Evolutionary conservation across 176 grass and related monocot genomes (phyloP).

Genomic region (Typha latifolia): DNA sequence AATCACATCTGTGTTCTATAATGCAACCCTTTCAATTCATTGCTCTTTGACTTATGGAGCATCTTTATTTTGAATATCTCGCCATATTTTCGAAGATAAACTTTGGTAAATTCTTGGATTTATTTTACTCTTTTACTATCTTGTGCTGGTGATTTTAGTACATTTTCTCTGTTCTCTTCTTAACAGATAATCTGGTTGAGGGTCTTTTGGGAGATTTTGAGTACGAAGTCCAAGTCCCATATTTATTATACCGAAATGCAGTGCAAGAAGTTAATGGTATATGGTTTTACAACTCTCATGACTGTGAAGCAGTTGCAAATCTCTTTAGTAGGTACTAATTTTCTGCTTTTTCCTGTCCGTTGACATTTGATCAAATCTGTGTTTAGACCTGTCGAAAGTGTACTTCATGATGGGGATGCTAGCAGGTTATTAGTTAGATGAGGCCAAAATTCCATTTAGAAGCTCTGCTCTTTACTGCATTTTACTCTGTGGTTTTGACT

Average conservation of each 20-base stretch:
- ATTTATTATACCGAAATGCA: constrained; percentile 43
- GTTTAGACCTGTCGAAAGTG: not conserved
- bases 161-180: not conserved
- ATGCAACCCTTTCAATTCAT: too few species aligned
- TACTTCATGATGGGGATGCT: not conserved
- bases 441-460: too few species aligned
- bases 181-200: constrained; percentile 54
- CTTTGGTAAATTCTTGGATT: not conserved
- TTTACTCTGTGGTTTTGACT: too few species aligned
- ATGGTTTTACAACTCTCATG: constrained; percentile 52
- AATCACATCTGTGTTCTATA: too few species aligned
- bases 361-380: constrained; percentile 4
- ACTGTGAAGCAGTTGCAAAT: constrained; percentile 46
- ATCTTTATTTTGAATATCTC: too few species aligned
- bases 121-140: not conserved
- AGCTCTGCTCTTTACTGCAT: too few species aligned
- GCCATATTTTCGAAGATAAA: not conserved
- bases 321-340: constrained; percentile 40
- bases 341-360: not conserved
- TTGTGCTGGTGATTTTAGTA: not conserved
- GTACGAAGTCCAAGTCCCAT: constrained; percentile 35
- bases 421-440: too few species aligned
- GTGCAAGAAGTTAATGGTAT: constrained; percentile 44
- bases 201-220: constrained; percentile 41
- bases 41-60: too few species aligned